Conservation (phyloP, 768 basidiomycete genomes). For the Phanerochaete sordida region DNA sequence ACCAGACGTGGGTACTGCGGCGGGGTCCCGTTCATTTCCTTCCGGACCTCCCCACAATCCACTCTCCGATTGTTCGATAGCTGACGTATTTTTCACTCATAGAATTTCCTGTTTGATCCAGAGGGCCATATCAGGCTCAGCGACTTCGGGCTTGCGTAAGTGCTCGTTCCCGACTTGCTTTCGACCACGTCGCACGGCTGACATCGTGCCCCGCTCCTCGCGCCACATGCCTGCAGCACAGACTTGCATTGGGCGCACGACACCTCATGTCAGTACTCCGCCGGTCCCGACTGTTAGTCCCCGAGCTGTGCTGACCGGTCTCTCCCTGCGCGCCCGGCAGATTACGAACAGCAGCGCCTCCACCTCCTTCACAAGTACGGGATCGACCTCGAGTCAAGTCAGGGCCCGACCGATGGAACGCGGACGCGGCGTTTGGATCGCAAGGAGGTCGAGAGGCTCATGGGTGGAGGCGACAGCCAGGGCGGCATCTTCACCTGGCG, state of each 20-base stretch:
- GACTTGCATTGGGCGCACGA: slow-evolving; percentile 98
- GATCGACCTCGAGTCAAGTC: slow-evolving; percentile 85
- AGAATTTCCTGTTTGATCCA: slow-evolving; percentile 96
- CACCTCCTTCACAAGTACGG: slow-evolving; percentile 91
- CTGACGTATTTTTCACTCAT: slow-evolving; percentile 19
- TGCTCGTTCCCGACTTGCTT: slow-evolving; percentile 26
- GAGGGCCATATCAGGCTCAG: slow-evolving; percentile 92
- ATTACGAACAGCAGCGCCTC: slow-evolving; percentile 91
- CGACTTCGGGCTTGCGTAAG: slow-evolving; percentile 94
- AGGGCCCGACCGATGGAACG: slow-evolving; percentile 55
- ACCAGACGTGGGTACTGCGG: slow-evolving; percentile 63
- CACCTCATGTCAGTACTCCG: slow-evolving; percentile 65
- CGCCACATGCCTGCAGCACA: slow-evolving; percentile 46
- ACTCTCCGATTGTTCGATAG: not conserved
- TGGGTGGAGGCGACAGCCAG: slow-evolving; percentile 80
- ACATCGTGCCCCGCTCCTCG: slow-evolving; percentile 5
- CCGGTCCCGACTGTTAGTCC: slow-evolving; percentile 16
- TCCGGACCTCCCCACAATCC: not conserved
- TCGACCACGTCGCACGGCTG: not conserved
- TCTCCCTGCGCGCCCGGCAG: slow-evolving; percentile 34
- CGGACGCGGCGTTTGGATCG: slow-evolving; percentile 78
- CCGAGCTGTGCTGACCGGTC: not conserved
- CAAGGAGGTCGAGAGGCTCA: slow-evolving; percentile 77
- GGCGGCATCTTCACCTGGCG: slow-evolving; percentile 92
- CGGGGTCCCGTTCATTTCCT: slow-evolving; percentile 8